These are phyloP conservation scores for Phellinidium pouzarii DNA, from an alignment of 1,284 basidiomycete species.

Conservation along the genomic window DNA sequence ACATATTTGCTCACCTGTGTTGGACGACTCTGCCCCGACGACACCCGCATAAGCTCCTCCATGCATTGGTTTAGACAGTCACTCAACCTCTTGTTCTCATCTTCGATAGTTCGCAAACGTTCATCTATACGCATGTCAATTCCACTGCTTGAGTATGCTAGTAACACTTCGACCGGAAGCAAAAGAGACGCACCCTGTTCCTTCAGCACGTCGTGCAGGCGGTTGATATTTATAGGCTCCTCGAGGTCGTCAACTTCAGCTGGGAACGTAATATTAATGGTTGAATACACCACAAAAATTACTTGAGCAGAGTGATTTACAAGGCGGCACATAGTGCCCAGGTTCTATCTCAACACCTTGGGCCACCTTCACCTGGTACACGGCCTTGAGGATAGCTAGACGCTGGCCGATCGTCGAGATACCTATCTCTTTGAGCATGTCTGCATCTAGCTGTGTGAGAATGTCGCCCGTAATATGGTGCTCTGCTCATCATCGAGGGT, in stretches of 20 bases:
- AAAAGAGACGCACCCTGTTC: slow-evolving; percentile 58
- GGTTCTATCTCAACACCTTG: slow-evolving; percentile 79
- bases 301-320: slow-evolving; percentile 42
- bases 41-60: slow-evolving; percentile 53
- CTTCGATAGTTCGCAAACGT: slow-evolving; percentile 62
- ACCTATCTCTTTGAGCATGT: slow-evolving; percentile 79
- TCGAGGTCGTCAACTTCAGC: slow-evolving; percentile 62
- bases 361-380: slow-evolving; percentile 82
- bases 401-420: slow-evolving; percentile 83
- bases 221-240: slow-evolving; percentile 57
- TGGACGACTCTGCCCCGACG: slow-evolving; percentile 31
- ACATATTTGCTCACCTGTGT: slow-evolving; percentile 25
- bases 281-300: slow-evolving; percentile 10
- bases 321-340: slow-evolving; percentile 86
- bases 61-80: slow-evolving; percentile 53
- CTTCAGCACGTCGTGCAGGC: slow-evolving; percentile 60
- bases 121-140: slow-evolving; percentile 40
- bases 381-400: slow-evolving; percentile 80
- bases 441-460: slow-evolving; percentile 74
- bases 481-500: slow-evolving; percentile 41
- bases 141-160: slow-evolving; percentile 9
- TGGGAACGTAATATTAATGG: slow-evolving; percentile 25
- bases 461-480: slow-evolving; percentile 89
- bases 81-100: slow-evolving; percentile 67
- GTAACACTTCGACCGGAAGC: slow-evolving; percentile 1